Percentiles rank a stretch among this genome's conserved stretches.
Conservation (phyloP, 805 yeast species). For the Saccharomycopsis sp. region DNA sequence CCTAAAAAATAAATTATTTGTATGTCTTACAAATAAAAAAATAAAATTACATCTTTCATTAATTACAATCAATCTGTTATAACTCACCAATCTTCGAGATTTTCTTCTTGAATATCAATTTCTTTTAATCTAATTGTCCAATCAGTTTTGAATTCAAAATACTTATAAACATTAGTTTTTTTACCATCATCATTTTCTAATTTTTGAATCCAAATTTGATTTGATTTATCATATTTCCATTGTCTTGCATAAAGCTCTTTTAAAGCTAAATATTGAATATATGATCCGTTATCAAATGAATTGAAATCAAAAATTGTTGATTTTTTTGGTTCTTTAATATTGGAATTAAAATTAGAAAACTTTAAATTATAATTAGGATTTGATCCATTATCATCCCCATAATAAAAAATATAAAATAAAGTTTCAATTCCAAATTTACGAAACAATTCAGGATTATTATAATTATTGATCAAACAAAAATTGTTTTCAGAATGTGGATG, state of each 20-base stretch:
- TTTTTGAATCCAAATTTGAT: constrained; percentile 73
- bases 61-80: too few relatives aligned
- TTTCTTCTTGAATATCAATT: too few relatives aligned
- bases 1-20: too few relatives aligned
- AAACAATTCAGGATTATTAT: constrained; percentile 49
- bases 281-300: constrained; percentile 42
- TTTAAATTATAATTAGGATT: constrained; percentile 27
- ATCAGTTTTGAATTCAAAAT: constrained; percentile 71
- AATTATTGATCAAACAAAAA: constrained; percentile 40
- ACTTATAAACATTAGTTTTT: constrained; percentile 46
- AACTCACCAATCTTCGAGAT: too few relatives aligned
- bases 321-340: background rate
- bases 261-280: constrained; percentile 69
- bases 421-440: constrained; percentile 78
- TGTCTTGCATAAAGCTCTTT: constrained; percentile 60
- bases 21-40: too few relatives aligned
- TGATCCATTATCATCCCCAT: constrained; percentile 25
- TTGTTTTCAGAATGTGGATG: constrained; percentile 24
- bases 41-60: too few relatives aligned
- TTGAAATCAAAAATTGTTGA: constrained; percentile 8
- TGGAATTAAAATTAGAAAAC: background rate
- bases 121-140: constrained; percentile 31
- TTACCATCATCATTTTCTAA: constrained; percentile 41
- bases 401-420: constrained; percentile 85
- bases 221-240: constrained; percentile 63